phyloP scores from a whole-genome alignment of 768 basidiomycete genomes.

The Amanita phalloides region DNA sequence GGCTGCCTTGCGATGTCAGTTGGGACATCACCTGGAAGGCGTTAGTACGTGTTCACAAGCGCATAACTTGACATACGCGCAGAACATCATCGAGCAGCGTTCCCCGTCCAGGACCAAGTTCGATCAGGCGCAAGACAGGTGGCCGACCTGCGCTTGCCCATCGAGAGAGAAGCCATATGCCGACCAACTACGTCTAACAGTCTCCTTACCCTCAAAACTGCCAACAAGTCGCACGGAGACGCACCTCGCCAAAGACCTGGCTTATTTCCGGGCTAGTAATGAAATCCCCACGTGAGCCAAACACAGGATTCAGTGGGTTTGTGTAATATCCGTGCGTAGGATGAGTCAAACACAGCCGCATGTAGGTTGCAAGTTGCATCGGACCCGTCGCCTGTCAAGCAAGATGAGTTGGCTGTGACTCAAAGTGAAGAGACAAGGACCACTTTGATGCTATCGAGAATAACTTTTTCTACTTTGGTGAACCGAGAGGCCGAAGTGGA shows the following conservation, averaged over 20 bases:
- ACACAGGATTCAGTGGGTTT: slow-evolving; percentile 58
- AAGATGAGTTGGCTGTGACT: slow-evolving; percentile 3
- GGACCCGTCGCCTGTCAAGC: slow-evolving; percentile 72
- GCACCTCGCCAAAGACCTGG: slow-evolving; percentile 93
- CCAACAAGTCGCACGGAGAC: slow-evolving; percentile 13
- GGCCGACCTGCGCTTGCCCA: slow-evolving; percentile 49
- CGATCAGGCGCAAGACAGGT: slow-evolving; percentile 57
- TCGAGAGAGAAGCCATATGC: slow-evolving; percentile 74
- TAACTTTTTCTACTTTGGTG: slow-evolving; percentile 50
- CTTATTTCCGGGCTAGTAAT: slow-evolving; percentile 95
- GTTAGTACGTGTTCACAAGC: neutral
- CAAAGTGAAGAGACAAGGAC: slow-evolving; percentile 4
- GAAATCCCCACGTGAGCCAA: slow-evolving; percentile 87
- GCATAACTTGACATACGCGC: slow-evolving; percentile 40
- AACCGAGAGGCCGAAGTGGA: slow-evolving; percentile 10
- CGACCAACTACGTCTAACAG: slow-evolving; percentile 55
- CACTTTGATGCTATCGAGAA: slow-evolving; percentile 68
- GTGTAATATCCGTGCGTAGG: slow-evolving; percentile 92
- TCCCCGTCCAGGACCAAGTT: slow-evolving; percentile 90
- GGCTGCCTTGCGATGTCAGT: slow-evolving; percentile 24
- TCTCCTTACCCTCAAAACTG: slow-evolving; percentile 26
- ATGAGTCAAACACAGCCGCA: slow-evolving; percentile 85
- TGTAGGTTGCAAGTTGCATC: slow-evolving; percentile 79
- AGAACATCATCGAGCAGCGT: slow-evolving; percentile 87
- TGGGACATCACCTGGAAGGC: slow-evolving; percentile 37